Evolutionary conservation across 176 grass and related monocot species (phyloP), one percentile per base, ranked within the genome.

Genomic region (Calamus simplicifolius): DNA sequence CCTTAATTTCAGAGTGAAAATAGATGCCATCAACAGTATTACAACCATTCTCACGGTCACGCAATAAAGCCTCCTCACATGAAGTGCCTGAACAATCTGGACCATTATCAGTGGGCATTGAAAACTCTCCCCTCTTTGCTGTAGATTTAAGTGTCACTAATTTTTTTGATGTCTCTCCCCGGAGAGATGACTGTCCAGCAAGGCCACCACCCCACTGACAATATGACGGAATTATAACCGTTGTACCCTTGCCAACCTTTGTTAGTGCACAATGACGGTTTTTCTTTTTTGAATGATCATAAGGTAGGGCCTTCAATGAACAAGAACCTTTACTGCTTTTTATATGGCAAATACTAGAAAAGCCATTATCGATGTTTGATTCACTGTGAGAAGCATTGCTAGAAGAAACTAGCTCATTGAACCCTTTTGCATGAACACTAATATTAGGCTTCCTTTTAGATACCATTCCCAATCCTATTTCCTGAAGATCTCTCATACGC

Each of bases 401-500:
- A 61, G 71, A 60, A 81, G 81, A 66, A 64, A 73, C 71, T 69
- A 70, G 62, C 52, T 77, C 75, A n/a, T 49, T 65, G 57, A 70
- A 61, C 60, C 66, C 79, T 1, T 69, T 77, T 70, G 70, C 51
- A 73, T 77, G 49, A 17, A 55, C 10, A 4, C 50, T 60, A 35
- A 48, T 18, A 67, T 69, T 62, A 25, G 67, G 48, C 49, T 87
- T 96, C 50, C 80, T 69, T 57, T 76, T 85, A 29, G 81, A 57
- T 65, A 67, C 72, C 56, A 57, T 79, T 30, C 78, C 76, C 56
- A 73, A 85, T 66, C 84, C 93, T 31, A 98, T 89, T 59, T 95
- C 89, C 21, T 72, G 64, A 65, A 98, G 88, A 29, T 98, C 93
- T 77, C 93, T 85, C 93, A 92, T 98, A 55, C 93, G 85, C 23